Evolutionary conservation across 495 filamentous ascomycete genomes (phyloP), one percentile per base, ranked within the genome.

Genomic region (Trichoderma parareesei): DNA sequence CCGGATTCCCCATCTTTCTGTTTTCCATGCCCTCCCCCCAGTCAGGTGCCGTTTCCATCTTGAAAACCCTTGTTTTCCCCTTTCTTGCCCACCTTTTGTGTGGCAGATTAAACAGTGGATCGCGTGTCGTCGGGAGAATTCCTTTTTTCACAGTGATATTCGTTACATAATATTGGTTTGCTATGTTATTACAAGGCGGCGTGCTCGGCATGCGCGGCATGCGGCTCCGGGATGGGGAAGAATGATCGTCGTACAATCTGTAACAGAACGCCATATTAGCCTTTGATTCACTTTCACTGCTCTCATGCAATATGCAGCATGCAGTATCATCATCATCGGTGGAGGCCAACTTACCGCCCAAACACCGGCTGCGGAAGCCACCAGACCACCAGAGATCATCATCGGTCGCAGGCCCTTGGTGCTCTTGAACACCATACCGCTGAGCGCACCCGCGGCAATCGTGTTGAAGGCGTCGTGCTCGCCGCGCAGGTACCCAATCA

Each of bases 341-440:
- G 27, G 2, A n/a, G 14, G 37, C 38, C 37, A 55, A 85, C 89
- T 71, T 86, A 98, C 92, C 69, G 90, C 85, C 94, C 94, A 98
- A 62, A 76, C 83, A 64, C 91, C 93, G 41, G 94, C 94, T 64
- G 91, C 83, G 16, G 85, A 81, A 48, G 88, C 94, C 65, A 97
- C 92, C 61, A 98, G 85, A 67, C 88, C 88, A 43, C 91, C 89
- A 38, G 90, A 95, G 70, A 96, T 94, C 82, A 91, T 78, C 92
- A 98, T 97, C 35, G 92, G 91, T 79, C 87, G 85, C 38, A 93
- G 43, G 11, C 94, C 94, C 71, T 88, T 85, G 16, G 95, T 97
- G 70, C 92, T 93, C 85, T 96, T 98, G 78, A 97, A 98, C 42
- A 98, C 66, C 85, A 91, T 92, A 59, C 94, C 94, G 70, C 91